A percentile compares a stretch with the other conserved stretches of the same genome.
These are phyloP conservation scores for Narthecium ossifragum DNA, from an alignment of 106 monocot genomes.

Conservation along the genomic window DNA sequence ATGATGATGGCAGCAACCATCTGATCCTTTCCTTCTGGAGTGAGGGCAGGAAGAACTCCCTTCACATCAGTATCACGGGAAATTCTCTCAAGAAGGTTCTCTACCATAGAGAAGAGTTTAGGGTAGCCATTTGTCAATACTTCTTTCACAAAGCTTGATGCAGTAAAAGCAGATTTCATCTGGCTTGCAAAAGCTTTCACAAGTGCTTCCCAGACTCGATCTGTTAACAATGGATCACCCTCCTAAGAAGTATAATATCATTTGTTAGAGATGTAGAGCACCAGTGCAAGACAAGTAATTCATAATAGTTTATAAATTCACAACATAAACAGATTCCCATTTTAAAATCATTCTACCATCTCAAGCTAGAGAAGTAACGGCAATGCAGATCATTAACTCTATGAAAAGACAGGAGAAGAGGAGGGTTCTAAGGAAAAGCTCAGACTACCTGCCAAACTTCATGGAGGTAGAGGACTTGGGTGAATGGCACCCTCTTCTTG, in stretches of 20 bases:
- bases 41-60: constrained; percentile 73
- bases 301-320: too few species aligned
- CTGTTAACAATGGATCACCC: constrained; percentile 79
- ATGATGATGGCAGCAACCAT: constrained; percentile 61
- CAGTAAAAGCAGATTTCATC: constrained; percentile 82
- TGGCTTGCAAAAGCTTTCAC: constrained; percentile 78
- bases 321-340: too few species aligned
- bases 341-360: too few species aligned
- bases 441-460: constrained; percentile 93
- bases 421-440: not conserved
- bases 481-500: constrained; percentile 89
- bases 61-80: constrained; percentile 79
- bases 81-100: constrained; percentile 92
- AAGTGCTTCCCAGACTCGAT: constrained; percentile 89
- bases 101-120: constrained; percentile 80
- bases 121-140: constrained; percentile 86
- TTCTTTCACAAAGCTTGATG: constrained; percentile 94
- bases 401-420: too few species aligned
- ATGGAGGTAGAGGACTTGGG: constrained; percentile 83
- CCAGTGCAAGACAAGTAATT: too few species aligned
- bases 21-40: constrained; percentile 64
- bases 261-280: too few species aligned
- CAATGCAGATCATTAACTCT: too few species aligned
- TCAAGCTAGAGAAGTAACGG: too few species aligned
- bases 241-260: constrained; percentile 41